These are phyloP conservation scores for Daldinia grandis DNA, from an alignment of 495 filamentous ascomycete genomes.

Conservation along the genomic window DNA sequence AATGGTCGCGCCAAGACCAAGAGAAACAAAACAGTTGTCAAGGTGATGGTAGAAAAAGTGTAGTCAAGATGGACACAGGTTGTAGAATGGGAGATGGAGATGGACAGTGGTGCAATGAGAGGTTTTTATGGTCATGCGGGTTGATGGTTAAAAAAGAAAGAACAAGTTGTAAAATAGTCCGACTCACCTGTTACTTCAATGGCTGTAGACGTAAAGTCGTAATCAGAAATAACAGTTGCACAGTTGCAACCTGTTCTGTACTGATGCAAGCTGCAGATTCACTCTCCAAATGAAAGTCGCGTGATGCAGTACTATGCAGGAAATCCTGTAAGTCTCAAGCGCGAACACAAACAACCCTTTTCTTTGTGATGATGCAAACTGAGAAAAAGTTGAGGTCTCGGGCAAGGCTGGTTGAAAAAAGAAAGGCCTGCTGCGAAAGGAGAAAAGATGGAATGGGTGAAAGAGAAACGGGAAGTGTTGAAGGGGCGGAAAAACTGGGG, in stretches of 20 bases:
- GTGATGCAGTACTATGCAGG: constrained; percentile 15
- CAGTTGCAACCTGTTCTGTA: constrained; percentile 8
- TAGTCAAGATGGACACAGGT: not conserved
- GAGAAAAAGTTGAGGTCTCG: constrained; percentile 8
- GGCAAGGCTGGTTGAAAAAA: constrained; percentile 25
- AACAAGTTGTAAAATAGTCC: constrained; percentile 25
- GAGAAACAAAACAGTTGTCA: constrained; percentile 3
- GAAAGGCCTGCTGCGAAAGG: constrained; percentile 21
- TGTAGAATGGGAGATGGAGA: constrained; percentile 7
- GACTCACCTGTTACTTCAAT: constrained; percentile 30
- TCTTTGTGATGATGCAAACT: constrained; percentile 9
- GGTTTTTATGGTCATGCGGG: constrained; percentile 40
- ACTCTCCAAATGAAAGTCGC: constrained; percentile 1
- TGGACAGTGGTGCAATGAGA: constrained; percentile 40
- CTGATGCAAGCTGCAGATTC: constrained; percentile 11
- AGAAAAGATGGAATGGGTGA: constrained; percentile 32
- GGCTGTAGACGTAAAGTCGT: constrained; percentile 24
- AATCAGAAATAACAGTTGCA: constrained; percentile 12
- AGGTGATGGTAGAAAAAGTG: constrained; percentile 10
- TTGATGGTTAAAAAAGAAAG: constrained; percentile 41
- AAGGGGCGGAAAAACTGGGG: constrained; percentile 39
- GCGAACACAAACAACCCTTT: constrained; percentile 17
- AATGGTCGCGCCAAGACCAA: constrained; percentile 7
- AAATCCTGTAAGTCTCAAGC: constrained; percentile 3
- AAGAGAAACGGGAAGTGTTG: constrained; percentile 27